These are phyloP conservation scores for Capsicum pubescens DNA, from an alignment of 257 asterid species.

Conservation along the genomic window DNA sequence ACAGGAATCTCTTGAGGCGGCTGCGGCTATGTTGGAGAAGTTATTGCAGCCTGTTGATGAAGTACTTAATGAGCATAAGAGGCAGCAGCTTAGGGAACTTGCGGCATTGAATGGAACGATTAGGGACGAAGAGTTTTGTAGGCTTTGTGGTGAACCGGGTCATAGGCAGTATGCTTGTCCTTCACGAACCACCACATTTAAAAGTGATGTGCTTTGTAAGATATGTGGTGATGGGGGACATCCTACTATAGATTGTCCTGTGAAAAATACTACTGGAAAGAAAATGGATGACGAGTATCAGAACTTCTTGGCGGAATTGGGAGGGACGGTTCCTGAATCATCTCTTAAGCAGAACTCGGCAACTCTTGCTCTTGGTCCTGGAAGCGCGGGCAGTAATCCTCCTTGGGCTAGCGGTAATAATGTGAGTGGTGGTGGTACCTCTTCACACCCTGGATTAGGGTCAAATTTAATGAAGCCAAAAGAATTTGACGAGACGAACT, in stretches of 20 bases:
- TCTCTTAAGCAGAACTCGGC: slow-evolving; percentile 54
- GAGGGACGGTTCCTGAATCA: slow-evolving; percentile 84
- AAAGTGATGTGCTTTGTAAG: slow-evolving; percentile 89
- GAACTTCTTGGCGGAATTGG: slow-evolving; percentile 90
- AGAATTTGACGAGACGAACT: slow-evolving; percentile 86
- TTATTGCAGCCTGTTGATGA: slow-evolving; percentile 96
- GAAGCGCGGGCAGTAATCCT: slow-evolving; percentile 69
- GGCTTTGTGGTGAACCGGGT: slow-evolving; percentile 93
- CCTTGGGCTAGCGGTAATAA: slow-evolving; percentile 77
- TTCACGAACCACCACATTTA: slow-evolving; percentile 75
- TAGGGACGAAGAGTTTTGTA: slow-evolving; percentile 90
- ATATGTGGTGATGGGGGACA: slow-evolving; percentile 98
- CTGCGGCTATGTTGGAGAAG: slow-evolving; percentile 95
- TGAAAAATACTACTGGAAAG: slow-evolving; percentile 88
- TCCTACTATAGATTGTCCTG: slow-evolving; percentile 95
- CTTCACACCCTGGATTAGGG: slow-evolving; percentile 66
- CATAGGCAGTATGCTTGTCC: slow-evolving; percentile 95
- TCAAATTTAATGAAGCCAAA: slow-evolving; percentile 65
- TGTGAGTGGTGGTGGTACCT: slow-evolving; percentile 38
- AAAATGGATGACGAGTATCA: slow-evolving; percentile 99
- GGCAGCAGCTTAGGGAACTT: slow-evolving; percentile 96
- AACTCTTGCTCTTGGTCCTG: slow-evolving; percentile 84
- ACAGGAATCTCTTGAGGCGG: slow-evolving; percentile 87
- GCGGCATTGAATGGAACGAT: slow-evolving; percentile 97
- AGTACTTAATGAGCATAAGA: slow-evolving; percentile 93